Evolutionary conservation across 306 rosid genomes (phyloP), one percentile per base, ranked within the genome.

Genomic region (Trifolium fragiferum): DNA sequence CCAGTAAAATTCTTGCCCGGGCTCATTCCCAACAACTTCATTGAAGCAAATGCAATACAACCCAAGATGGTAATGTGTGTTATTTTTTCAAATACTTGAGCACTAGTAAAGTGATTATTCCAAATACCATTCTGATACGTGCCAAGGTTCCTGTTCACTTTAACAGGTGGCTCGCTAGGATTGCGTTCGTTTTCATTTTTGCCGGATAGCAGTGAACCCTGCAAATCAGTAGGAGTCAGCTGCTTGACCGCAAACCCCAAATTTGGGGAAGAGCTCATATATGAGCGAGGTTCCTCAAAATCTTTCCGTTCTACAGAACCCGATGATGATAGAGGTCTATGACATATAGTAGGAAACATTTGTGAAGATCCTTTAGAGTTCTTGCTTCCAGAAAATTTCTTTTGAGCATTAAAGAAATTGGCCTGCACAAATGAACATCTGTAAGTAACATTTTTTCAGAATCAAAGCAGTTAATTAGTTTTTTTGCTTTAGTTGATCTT

Each of bases 161-260:
- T 92, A 61, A 83, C 87, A 20, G 96, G 76, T 63, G 89, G 75
- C 57, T 89, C 82, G 23, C 59, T 74, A 67, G 47, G 77, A 51
- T 72, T 75, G 81, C 21, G 78, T 75, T 78, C 84, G 44, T 54
- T 83, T 35, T 82, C 85, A 66, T 77, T 85, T 82, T 84, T 92
- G 20, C 83, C 92, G 37, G 87, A 75, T 72, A 87, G 80, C 69
- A 88, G 74, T 1, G 97, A 87, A 82, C 82, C 90, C 72, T 82
- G 92, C 77, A 86, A 67, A 81, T 87, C 92, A 73, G 85, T 86
- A 47, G 95, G 93, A 78, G 97, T 73, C 78, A 94, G 87, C 86
- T 89, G 93, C 88, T 90, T 90, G 63, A 95, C 88, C 57, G 96
- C 88, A 38, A 85, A 83, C 53, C 97, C 98, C 59, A 87, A 68